phyloP scores from a whole-genome alignment of 257 asterid species.

The Plantago major region DNA sequence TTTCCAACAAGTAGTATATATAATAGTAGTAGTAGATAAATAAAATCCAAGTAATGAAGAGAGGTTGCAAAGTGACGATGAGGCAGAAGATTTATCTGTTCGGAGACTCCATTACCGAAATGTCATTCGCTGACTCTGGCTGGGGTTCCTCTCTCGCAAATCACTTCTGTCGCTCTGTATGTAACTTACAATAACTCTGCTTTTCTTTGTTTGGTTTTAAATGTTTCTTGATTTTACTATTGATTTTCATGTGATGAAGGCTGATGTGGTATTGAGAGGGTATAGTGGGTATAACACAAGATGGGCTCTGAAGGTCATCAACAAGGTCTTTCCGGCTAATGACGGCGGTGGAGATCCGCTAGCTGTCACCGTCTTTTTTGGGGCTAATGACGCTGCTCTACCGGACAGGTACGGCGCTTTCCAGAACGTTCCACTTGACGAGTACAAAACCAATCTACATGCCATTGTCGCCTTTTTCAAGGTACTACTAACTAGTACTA shows the following conservation, averaged over 20 bases:
- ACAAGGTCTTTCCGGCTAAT: slow-evolving; percentile 48
- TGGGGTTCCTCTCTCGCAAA: slow-evolving; percentile 88
- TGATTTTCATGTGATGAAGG: slow-evolving; percentile 26
- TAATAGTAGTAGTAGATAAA: too few species aligned
- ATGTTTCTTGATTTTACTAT: not conserved
- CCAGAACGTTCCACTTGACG: slow-evolving; percentile 82
- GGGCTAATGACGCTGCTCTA: slow-evolving; percentile 85
- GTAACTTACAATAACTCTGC: too few species aligned
- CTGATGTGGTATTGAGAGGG: slow-evolving; percentile 86
- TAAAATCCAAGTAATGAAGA: too few species aligned
- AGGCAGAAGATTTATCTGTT: slow-evolving; percentile 77
- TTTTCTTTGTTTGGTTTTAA: not conserved
- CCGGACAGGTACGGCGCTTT: slow-evolving; percentile 52
- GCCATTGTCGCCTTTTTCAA: slow-evolving; percentile 63
- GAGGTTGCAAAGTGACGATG: too few species aligned
- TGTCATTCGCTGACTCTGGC: slow-evolving; percentile 59
- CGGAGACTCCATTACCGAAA: slow-evolving; percentile 90
- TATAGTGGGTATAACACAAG: slow-evolving; percentile 87
- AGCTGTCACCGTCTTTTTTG: slow-evolving; percentile 85
- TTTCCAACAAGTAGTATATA: too few species aligned
- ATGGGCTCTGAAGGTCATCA: slow-evolving; percentile 62
- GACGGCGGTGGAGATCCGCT: slow-evolving; percentile 37
- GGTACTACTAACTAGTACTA: slow-evolving; percentile 48
- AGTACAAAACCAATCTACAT: slow-evolving; percentile 58
- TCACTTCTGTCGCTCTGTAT: slow-evolving; percentile 67